Conservation (phyloP, 768 basidiomycete genomes). For the Solioccasus polychromus region DNA sequence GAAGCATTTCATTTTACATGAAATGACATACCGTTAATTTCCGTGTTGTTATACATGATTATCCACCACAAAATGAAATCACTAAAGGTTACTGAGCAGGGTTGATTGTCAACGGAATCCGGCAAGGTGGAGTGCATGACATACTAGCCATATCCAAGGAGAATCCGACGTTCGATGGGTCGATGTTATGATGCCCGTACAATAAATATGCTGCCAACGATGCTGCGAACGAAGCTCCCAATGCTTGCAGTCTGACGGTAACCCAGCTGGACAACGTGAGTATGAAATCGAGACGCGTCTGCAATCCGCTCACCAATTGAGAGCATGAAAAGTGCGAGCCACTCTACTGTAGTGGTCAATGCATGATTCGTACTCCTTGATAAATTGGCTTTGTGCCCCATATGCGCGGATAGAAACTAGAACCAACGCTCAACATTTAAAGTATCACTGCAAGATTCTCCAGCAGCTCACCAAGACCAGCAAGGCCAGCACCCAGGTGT, state of each 20-base stretch:
- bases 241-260: constrained; percentile 36
- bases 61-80: constrained; percentile 21
- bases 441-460: background rate
- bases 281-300: background rate
- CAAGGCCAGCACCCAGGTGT: constrained; percentile 11
- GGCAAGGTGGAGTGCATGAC: background rate
- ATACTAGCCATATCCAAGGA: constrained; percentile 11
- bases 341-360: constrained; percentile 35
- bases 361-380: constrained; percentile 24
- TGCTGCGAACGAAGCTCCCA: constrained; percentile 40
- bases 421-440: background rate
- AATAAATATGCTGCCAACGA: constrained; percentile 32
- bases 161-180: constrained; percentile 19
- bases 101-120: background rate
- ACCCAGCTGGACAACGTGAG: constrained; percentile 27
- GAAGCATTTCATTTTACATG: background rate
- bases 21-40: constrained; percentile 6
- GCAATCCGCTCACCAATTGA: constrained; percentile 20
- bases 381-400: constrained; percentile 33
- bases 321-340: constrained; percentile 29
- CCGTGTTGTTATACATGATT: constrained; percentile 17
- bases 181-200: constrained; percentile 21
- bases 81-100: constrained; percentile 1
- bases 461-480: constrained; percentile 14
- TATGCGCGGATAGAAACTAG: constrained; percentile 40